These are phyloP conservation scores for Trichosporon sp. DNA, from an alignment of 1,284 basidiomycete genomes.

Conservation along the genomic window DNA sequence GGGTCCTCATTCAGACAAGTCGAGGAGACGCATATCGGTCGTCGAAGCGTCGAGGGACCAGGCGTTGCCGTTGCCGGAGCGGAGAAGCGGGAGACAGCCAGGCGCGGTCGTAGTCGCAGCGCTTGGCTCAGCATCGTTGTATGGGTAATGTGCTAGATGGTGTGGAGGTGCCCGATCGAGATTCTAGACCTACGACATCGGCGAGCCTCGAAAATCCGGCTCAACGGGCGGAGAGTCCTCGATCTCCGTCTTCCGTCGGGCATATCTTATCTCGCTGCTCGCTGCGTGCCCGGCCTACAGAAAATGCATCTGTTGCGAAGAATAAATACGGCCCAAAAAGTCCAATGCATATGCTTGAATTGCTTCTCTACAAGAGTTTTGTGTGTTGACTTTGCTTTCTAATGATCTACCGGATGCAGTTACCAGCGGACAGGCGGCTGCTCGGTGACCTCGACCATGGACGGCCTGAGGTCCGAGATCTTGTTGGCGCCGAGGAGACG, in stretches of 20 bases:
- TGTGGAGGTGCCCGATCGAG: neutral
- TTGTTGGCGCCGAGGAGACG: constrained; percentile 72
- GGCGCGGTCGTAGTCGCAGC: constrained; percentile 12
- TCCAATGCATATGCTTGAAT: neutral
- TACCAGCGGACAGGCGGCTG: constrained; percentile 13
- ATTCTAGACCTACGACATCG: neutral
- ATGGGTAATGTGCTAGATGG: neutral
- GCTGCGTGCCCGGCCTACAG: neutral
- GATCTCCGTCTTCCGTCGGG: neutral
- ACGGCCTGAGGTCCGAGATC: constrained; percentile 58
- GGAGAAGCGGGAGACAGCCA: neutral
- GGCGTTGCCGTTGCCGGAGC: neutral
- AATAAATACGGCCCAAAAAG: neutral
- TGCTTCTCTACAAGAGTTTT: neutral
- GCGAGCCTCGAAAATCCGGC: neutral
- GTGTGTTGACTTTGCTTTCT: neutral
- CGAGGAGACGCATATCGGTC: neutral
- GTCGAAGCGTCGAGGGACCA: neutral
- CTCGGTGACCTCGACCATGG: constrained; percentile 53
- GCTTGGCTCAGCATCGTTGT: constrained; percentile 13
- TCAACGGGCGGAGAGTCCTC: neutral
- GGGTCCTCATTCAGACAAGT: neutral
- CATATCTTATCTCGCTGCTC: neutral
- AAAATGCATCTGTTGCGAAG: neutral
- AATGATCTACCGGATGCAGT: too few species aligned